phyloP scores from a whole-genome alignment of 129 eudicot species.

The Dittrichia graveolens region DNA sequence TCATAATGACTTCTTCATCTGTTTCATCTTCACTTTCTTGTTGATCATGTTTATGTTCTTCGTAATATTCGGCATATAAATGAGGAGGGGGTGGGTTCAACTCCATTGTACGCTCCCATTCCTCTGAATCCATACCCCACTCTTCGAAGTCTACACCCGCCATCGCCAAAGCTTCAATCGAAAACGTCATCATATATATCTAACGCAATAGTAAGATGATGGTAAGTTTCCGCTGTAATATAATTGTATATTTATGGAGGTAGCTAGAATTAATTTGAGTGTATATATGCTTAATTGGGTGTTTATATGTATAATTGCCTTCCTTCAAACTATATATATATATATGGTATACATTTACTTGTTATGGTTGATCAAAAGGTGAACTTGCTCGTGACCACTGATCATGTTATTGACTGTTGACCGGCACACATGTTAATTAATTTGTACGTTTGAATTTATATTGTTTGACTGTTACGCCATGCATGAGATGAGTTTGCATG shows the following conservation, averaged over 20 bases:
- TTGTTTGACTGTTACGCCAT: not conserved
- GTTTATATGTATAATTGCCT: not conserved
- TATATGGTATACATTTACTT: too few relatives aligned
- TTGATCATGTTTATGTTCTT: conserved; percentile 7
- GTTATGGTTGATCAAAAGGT: not conserved
- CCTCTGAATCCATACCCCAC: conserved; percentile 28
- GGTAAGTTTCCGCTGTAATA: not conserved
- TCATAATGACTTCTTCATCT: not conserved
- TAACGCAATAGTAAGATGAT: not conserved
- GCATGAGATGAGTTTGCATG: too few relatives aligned
- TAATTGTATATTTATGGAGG: not conserved
- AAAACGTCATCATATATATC: conserved; percentile 18
- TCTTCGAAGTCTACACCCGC: conserved; percentile 32
- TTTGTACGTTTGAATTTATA: not conserved
- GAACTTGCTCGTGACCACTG: conserved; percentile 14
- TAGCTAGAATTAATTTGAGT: too few relatives aligned
- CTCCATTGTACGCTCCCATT: conserved; percentile 24
- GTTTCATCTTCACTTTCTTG: not conserved
- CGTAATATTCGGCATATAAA: conserved; percentile 14
- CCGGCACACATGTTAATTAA: not conserved
- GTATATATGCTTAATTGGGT: too few relatives aligned
- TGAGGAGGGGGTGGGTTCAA: conserved; percentile 24
- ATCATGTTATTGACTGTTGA: not conserved
- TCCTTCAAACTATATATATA: not conserved
- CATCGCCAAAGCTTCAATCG: conserved; percentile 45